Base-by-base conservation (phyloP, 1,284 basidiomycete genomes). In the Salmacisia buchloeana region DNA sequence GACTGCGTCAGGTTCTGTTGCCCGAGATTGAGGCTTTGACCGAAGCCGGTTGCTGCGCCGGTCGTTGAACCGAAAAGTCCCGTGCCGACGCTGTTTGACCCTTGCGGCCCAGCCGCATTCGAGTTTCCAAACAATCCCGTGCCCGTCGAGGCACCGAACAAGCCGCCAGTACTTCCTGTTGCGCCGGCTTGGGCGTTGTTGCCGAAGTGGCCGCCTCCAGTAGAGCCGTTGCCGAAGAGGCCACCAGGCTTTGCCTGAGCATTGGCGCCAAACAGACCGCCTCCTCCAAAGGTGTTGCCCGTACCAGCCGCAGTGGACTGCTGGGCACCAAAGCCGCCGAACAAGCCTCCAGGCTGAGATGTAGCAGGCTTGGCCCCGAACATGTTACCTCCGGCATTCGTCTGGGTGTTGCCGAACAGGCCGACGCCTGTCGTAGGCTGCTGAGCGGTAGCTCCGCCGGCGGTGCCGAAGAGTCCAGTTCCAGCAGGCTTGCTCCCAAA, bases 31-130 rank as follows among this genome's bases (percentile, higher is more conserved):
- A 9, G 81, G 68, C 2, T 82, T 73, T 27, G 79, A 80, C 23
- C 85, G 84, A 59, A 85, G 85, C 57, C 84, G 59, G 18, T 77
- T 75, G 0, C 80, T 67, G 59, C 71, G 73, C 36, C 75, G 75
- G 85, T 85, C 9, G n/a, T n/a, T 59, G 58, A 86, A 69, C n/a
- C 27, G 33, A 25, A 31, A 35, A 36, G 52, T 25, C 36, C 49
- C 43, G 59, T 66, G 46, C 61, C 65, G 70, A 60, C 73, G 73
- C 41, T 70, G 68, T 59, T 63, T 43, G 41, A 6, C 21, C 13
- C 9, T 13, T 36, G 21, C 6, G 59, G 33, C 43, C 29, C 43
- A 49, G 34, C 43, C 2, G 49, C 43, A 18, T 23, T 45, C 13
- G 58, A 43, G 38, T 13, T 21, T 18, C 58, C 58, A 31, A 59